Percentiles rank a stretch among this genome's conserved stretches.
These are phyloP conservation scores for Fomitopsis betulina DNA, from an alignment of 1,284 basidiomycete genomes.

Conservation along the genomic window DNA sequence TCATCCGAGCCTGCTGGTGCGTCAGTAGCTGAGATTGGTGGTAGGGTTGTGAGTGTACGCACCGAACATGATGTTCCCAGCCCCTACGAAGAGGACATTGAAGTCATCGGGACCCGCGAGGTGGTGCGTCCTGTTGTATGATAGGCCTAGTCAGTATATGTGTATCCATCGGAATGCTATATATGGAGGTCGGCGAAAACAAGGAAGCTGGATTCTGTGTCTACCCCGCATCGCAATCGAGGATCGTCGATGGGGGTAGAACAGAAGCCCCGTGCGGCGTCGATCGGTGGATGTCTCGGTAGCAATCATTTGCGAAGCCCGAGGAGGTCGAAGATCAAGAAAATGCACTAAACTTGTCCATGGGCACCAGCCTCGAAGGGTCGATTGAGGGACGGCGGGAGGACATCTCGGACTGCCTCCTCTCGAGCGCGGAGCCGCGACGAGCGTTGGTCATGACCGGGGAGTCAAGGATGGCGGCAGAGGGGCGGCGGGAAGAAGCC, in stretches of 20 bases:
- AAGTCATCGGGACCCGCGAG: slow-evolving; percentile 64
- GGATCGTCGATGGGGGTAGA: not conserved
- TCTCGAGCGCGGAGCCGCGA: slow-evolving; percentile 30
- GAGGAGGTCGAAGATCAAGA: slow-evolving; percentile 6
- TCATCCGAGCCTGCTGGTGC: slow-evolving; percentile 64
- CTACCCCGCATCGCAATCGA: not conserved
- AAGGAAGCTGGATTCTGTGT: not conserved
- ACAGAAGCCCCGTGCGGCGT: not conserved
- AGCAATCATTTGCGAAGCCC: not conserved
- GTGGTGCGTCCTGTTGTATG: slow-evolving; percentile 42
- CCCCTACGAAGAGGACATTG: slow-evolving; percentile 90
- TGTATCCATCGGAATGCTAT: not conserved
- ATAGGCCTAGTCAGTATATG: slow-evolving; percentile 1
- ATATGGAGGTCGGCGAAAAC: not conserved
- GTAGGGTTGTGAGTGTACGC: slow-evolving; percentile 14
- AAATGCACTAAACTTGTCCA: slow-evolving; percentile 57
- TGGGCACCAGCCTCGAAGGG: slow-evolving; percentile 66
- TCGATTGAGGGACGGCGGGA: slow-evolving; percentile 72
- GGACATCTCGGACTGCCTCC: slow-evolving; percentile 30
- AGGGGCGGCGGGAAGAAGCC: slow-evolving; percentile 15
- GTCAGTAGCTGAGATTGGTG: not conserved
- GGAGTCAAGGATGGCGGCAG: slow-evolving; percentile 14
- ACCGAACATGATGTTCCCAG: slow-evolving; percentile 96
- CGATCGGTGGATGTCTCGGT: not conserved
- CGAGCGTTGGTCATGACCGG: slow-evolving; percentile 21